These are phyloP conservation scores for Jatropha multifida DNA, from an alignment of 441 rosid genomes.

Conservation along the genomic window DNA sequence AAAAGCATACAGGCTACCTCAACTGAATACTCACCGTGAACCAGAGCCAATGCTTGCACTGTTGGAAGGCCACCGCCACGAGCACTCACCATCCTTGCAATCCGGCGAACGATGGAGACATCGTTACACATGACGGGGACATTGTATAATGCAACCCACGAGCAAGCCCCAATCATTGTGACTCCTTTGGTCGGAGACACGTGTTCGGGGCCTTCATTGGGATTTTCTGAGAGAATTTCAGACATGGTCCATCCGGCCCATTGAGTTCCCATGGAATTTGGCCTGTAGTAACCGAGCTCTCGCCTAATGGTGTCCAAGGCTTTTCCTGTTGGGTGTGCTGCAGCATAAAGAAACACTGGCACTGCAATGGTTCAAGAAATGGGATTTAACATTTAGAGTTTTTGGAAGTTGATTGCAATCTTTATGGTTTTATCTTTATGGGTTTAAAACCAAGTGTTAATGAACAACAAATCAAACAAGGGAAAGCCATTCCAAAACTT, in stretches of 20 bases:
- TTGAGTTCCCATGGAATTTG: constrained; percentile 53
- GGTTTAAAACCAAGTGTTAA: no score
- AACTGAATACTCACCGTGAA: constrained; percentile 48
- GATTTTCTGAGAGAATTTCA: constrained; percentile 35
- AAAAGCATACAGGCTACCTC: constrained; percentile 67
- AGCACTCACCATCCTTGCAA: constrained; percentile 59
- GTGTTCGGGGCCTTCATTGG: constrained; percentile 48
- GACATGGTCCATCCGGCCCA: constrained; percentile 56
- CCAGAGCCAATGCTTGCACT: constrained; percentile 51
- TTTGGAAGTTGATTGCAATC: no score
- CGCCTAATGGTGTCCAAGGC: constrained; percentile 56
- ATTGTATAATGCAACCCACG: constrained; percentile 54
- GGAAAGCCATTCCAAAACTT: not conserved
- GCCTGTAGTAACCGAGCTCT: constrained; percentile 61
- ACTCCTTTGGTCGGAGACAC: constrained; percentile 48
- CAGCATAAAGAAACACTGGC: constrained; percentile 57
- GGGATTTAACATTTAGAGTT: not conserved
- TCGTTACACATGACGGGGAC: constrained; percentile 52
- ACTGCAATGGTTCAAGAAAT: constrained; percentile 33
- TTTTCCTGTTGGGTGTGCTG: constrained; percentile 59
- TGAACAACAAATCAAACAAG: not conserved
- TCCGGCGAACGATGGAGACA: constrained; percentile 35
- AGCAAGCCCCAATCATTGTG: constrained; percentile 53
- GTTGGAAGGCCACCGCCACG: constrained; percentile 65
- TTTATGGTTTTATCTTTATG: no score